Percentiles rank a stretch among this genome's conserved stretches.
Conservation (phyloP, 202 grass and related monocot genomes). For the Brachypodium distachyon region DNA sequence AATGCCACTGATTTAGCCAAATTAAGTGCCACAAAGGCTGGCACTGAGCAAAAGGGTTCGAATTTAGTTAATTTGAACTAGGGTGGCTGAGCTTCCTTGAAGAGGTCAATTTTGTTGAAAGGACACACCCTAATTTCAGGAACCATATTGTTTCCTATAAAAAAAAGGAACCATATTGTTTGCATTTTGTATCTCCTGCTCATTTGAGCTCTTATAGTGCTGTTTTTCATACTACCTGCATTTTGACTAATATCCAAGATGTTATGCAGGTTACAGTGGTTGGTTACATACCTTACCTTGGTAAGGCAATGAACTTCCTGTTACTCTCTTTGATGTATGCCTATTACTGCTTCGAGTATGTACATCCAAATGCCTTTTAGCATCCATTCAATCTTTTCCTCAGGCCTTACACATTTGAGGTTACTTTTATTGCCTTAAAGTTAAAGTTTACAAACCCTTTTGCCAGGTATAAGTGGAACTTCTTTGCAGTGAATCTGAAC, state of each 20-base stretch:
- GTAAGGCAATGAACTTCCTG: constrained; percentile 73
- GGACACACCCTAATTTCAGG: background rate
- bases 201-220: background rate
- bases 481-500: constrained; percentile 74
- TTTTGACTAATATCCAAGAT: constrained; percentile 8
- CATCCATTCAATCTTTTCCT: background rate
- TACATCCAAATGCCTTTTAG: constrained; percentile 7
- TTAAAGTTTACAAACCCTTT: constrained; percentile 10
- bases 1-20: no score
- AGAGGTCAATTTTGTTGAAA: no score
- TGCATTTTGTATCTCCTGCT: constrained; percentile 7
- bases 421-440: constrained; percentile 1
- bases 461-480: constrained; percentile 95
- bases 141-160: constrained; percentile 10
- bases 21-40: no score
- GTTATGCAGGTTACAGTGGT: constrained; percentile 58
- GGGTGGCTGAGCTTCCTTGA: no score
- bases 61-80: no score
- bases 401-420: background rate
- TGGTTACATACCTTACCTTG: constrained; percentile 84
- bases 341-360: constrained; percentile 99
- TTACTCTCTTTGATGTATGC: constrained; percentile 97
- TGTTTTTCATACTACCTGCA: background rate
- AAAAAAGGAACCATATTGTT: constrained; percentile 7
- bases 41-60: no score